Conservation (phyloP, 2,329 filamentous ascomycete species). For the Aspergillus jensenii region DNA sequence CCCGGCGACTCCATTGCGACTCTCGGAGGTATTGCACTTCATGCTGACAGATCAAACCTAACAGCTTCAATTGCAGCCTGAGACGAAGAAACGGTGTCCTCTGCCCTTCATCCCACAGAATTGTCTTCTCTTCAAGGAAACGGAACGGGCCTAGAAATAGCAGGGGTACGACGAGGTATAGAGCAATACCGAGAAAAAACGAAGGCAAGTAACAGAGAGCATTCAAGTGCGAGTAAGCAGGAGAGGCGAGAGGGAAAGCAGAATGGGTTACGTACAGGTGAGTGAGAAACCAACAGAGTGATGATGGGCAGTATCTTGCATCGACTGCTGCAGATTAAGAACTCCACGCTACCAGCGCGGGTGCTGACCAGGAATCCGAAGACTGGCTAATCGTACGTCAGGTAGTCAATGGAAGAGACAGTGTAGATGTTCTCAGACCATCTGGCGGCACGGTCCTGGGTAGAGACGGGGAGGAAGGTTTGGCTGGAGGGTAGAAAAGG, state of each 20-base stretch:
- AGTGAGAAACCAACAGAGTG: slow-evolving; percentile 12
- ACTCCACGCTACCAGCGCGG: slow-evolving; percentile 18
- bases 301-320: slow-evolving; percentile 19
- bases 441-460: neutral
- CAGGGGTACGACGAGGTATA: neutral
- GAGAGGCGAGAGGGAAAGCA: neutral
- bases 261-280: slow-evolving; percentile 17
- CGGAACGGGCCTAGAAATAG: neutral
- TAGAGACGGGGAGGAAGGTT: neutral
- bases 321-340: slow-evolving; percentile 18
- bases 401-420: neutral
- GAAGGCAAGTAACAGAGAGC: slow-evolving; percentile 10
- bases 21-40: slow-evolving; percentile 10
- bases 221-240: neutral
- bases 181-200: neutral
- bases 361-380: slow-evolving; percentile 7
- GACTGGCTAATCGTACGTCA: slow-evolving; percentile 14
- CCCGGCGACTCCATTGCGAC: slow-evolving; percentile 8
- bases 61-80: neutral
- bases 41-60: neutral
- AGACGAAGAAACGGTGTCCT: neutral
- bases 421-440: neutral
- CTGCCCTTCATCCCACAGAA: neutral
- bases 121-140: neutral
- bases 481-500: neutral